These are phyloP conservation scores for Echinochloa phyllopogon DNA, from an alignment of 176 grass and related monocot species.

Conservation along the genomic window DNA sequence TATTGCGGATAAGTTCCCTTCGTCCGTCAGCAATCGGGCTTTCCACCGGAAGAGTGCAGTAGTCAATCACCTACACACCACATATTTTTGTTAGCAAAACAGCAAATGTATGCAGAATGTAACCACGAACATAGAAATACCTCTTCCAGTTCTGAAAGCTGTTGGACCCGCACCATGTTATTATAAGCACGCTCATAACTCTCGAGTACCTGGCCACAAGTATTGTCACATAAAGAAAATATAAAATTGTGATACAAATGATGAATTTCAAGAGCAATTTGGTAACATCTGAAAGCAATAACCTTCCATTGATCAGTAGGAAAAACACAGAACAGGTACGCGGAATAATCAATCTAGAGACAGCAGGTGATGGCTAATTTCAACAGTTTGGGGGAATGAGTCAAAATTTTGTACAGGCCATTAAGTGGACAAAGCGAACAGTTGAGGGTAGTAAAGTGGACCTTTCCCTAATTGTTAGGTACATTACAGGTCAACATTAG, in stretches of 20 bases:
- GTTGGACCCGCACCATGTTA: conserved; percentile 99
- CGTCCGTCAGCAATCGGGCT: conserved; percentile 79
- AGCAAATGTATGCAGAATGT: conserved; percentile 22
- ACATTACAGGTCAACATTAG: background rate
- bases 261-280: conserved; percentile 8
- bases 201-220: conserved; percentile 77
- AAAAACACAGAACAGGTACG: background rate
- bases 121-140: conserved; percentile 47
- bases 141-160: conserved; percentile 97
- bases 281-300: conserved; percentile 7
- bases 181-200: conserved; percentile 98
- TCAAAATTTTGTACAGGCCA: background rate
- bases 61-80: conserved; percentile 82
- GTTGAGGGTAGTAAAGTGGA: background rate
- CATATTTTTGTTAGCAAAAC: conserved; percentile 41
- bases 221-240: conserved; percentile 37
- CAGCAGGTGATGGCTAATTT: background rate
- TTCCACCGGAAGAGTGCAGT: conserved; percentile 82
- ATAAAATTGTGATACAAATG: conserved; percentile 16
- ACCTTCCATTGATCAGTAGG: conserved; percentile 2
- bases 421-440: background rate
- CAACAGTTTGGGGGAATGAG: background rate
- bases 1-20: conserved; percentile 96
- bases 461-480: background rate
- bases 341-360: conserved; percentile 15